Conservation (phyloP, 139 green algal genomes). For the Spirogloea muscicola region DNA sequence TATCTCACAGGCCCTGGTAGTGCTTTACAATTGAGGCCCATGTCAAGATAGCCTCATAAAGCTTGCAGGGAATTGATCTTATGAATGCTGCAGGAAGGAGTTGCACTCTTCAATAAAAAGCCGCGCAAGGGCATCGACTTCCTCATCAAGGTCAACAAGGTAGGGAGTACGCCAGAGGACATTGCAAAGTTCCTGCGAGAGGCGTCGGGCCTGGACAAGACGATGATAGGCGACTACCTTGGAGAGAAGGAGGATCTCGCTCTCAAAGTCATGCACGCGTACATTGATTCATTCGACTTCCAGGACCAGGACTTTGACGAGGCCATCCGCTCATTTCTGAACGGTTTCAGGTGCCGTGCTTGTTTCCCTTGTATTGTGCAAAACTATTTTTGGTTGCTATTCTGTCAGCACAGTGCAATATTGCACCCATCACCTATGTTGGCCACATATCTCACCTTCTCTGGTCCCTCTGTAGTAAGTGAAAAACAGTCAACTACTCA, state of each 20-base stretch:
- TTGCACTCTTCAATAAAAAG: constrained; percentile 76
- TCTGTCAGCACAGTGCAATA: too few species aligned
- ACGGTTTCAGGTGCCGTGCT: constrained; percentile 67
- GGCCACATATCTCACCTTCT: too few species aligned
- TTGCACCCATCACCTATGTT: too few species aligned
- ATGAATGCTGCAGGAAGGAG: constrained; percentile 55
- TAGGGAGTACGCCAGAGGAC: constrained; percentile 62
- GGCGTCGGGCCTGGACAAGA: constrained; percentile 76
- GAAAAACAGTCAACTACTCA: too few species aligned
- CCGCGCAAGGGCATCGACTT: constrained; percentile 51
- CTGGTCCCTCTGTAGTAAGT: too few species aligned
- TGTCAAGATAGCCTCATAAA: too few species aligned
- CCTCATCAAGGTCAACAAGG: constrained; percentile 58
- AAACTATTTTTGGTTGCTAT: too few species aligned
- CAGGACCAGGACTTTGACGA: constrained; percentile 62
- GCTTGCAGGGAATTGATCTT: too few species aligned
- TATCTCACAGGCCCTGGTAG: too few species aligned
- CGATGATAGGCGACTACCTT: constrained; percentile 65
- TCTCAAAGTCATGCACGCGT: constrained; percentile 92
- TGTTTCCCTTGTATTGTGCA: too few species aligned
- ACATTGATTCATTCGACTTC: constrained; percentile 89
- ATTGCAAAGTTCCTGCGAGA: constrained; percentile 63
- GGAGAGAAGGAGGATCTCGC: constrained; percentile 81
- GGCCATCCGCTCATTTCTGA: constrained; percentile 68
- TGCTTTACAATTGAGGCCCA: too few species aligned